These are phyloP conservation scores for Rhodosporidiobolus odoratus DNA, from an alignment of 768 basidiomycete species.

Conservation along the genomic window DNA sequence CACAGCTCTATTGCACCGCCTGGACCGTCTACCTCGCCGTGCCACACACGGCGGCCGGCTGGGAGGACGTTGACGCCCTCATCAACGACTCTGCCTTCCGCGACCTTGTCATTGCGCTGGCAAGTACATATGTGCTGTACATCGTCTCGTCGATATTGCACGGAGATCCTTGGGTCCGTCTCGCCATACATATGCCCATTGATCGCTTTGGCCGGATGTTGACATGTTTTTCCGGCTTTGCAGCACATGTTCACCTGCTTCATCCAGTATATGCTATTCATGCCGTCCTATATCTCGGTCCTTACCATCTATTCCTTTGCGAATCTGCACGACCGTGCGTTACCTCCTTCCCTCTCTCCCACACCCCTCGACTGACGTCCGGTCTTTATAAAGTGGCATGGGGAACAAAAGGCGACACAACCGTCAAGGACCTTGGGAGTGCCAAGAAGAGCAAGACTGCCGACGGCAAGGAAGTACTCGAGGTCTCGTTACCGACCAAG, in stretches of 20 bases:
- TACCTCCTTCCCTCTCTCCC: too few species aligned
- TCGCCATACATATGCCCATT: too few species aligned
- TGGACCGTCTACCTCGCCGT: slow-evolving; percentile 82
- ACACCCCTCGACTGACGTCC: too few species aligned
- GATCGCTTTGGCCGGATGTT: too few species aligned
- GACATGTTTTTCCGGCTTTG: too few species aligned
- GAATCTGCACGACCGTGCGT: slow-evolving; percentile 41
- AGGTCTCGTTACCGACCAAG: slow-evolving; percentile 73
- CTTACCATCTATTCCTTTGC: slow-evolving; percentile 45
- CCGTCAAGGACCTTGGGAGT: slow-evolving; percentile 80
- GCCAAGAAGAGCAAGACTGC: slow-evolving; percentile 83
- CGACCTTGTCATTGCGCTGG: slow-evolving; percentile 28
- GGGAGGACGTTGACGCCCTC: slow-evolving; percentile 57
- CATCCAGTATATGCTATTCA: slow-evolving; percentile 47
- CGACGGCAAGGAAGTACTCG: slow-evolving; percentile 78
- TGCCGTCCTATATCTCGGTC: slow-evolving; percentile 47
- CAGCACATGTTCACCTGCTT: slow-evolving; percentile 48
- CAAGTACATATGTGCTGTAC: slow-evolving; percentile 91
- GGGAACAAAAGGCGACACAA: slow-evolving; percentile 92
- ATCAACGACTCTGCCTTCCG: slow-evolving; percentile 2
- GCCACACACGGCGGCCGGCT: slow-evolving; percentile 66
- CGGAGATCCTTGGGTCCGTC: slow-evolving; percentile 47
- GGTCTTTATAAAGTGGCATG: too few species aligned
- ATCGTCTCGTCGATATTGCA: slow-evolving; percentile 45
- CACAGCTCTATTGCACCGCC: slow-evolving; percentile 64